Evolutionary conservation across 352 stramenopile species (phyloP), one percentile per base, ranked within the genome.

Genomic region (Pilasporangium apinafurcum): DNA sequence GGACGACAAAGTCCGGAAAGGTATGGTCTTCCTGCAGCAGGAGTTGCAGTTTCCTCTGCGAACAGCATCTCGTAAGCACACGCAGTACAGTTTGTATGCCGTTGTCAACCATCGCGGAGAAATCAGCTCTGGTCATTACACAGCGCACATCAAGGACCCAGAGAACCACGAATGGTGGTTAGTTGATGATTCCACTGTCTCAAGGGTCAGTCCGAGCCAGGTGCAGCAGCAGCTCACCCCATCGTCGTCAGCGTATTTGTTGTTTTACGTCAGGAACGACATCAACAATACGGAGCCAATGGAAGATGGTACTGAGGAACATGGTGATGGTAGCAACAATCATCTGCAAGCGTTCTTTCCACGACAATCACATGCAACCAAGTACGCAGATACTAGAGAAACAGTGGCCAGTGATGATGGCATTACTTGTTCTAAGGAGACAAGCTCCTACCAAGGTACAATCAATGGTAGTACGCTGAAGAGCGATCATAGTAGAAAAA

Each of bases 21-120:
- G 65, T 2, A 54, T 65, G 3, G 42, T 53, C 1, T 78, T 64
- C 34, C 44, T 81, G 6, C 48, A 47, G 25, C 43, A 62, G 0
- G 43, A 80, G 34, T 51, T 86, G 1, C 22, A 56, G 2, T 64
- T 87, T 20, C 64, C 66, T 13, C 53, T 65, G 9, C 40, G 51
- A 17, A 81, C 75, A 5, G 64, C 68, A 1, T 79, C 68, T 4
- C 44, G 64, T 12, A 50, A 48, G 14, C 52, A 52, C 37, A 70
- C 71, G 17, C 44, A 79, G 16, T 98, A 97, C 54, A 82, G 95
- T 62, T 56, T 98, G 28, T 98, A 97, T 52, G 90, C 77, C 12
- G 77, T 99, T 5, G 87, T 98, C 42, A 89, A 98, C 67, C 95
- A 99, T 67, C 78, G 89, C 50, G 95, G 95, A 13, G 83, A 75